Conservation (phyloP, 805 yeast genomes). For the Yamadazyma insecticola region DNA sequence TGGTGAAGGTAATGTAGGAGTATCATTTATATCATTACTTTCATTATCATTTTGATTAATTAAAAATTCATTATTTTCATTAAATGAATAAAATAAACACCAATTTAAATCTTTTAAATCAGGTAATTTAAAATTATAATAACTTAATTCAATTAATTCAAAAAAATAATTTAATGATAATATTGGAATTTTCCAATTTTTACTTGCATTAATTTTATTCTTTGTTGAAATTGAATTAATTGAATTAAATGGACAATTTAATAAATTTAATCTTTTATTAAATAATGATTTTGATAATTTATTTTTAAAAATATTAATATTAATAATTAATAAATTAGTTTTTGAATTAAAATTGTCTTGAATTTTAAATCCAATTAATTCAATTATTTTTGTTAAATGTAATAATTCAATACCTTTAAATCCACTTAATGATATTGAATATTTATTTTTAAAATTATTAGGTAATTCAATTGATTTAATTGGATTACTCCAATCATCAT, state of each 20-base stretch:
- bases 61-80: conserved; percentile 7
- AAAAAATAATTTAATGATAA: conserved; percentile 52
- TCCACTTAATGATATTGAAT: conserved; percentile 58
- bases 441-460: conserved; percentile 14
- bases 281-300: conserved; percentile 39
- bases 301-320: conserved; percentile 41
- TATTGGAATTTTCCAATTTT: conserved; percentile 54
- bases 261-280: conserved; percentile 26
- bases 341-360: conserved; percentile 44
- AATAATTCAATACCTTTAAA: conserved; percentile 72
- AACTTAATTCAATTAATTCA: conserved; percentile 36
- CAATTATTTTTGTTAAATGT: conserved; percentile 63
- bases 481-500: conserved; percentile 66
- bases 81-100: conserved; percentile 52
- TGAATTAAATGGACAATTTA: conserved; percentile 31
- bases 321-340: conserved; percentile 55
- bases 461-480: background rate
- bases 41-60: conserved; percentile 3
- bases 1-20: conserved; percentile 49
- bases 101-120: conserved; percentile 43
- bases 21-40: background rate
- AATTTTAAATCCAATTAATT: conserved; percentile 47
- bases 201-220: conserved; percentile 55
- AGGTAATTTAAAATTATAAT: conserved; percentile 21
- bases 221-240: conserved; percentile 41